Conservation (phyloP, 257 asterid genomes). For the Nemophila menziesii region DNA sequence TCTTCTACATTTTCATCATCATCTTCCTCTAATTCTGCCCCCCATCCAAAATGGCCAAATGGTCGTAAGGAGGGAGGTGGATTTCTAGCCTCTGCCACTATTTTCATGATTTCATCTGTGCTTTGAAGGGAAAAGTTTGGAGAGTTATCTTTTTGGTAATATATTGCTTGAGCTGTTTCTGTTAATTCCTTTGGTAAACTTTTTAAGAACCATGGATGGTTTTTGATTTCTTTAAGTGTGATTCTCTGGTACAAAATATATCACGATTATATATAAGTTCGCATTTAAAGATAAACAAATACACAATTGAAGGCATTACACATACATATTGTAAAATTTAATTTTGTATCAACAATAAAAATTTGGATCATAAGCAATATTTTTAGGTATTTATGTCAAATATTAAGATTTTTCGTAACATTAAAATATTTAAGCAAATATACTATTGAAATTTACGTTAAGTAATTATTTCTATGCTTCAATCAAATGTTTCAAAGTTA, state of each 20-base stretch:
- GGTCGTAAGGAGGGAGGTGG: conserved; percentile 31
- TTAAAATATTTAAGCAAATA: too few relatives aligned
- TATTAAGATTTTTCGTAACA: too few relatives aligned
- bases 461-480: too few relatives aligned
- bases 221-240: conserved; percentile 37
- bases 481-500: too few relatives aligned
- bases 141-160: conserved; percentile 42
- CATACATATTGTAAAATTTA: too few relatives aligned
- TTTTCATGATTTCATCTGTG: conserved; percentile 60
- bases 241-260: conserved; percentile 41
- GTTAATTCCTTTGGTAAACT: conserved; percentile 55
- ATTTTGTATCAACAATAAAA: too few relatives aligned
- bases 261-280: too few relatives aligned
- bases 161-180: conserved; percentile 41
- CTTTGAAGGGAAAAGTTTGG: conserved; percentile 43
- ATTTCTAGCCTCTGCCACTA: conserved; percentile 48
- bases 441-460: too few relatives aligned
- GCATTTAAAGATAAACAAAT: too few relatives aligned
- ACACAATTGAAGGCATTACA: background rate
- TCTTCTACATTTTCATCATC: conserved; percentile 8
- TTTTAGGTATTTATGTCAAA: too few relatives aligned
- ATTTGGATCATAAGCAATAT: too few relatives aligned
- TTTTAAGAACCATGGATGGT: conserved; percentile 59
- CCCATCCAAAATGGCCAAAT: conserved; percentile 43
- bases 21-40: conserved; percentile 31